These are phyloP conservation scores for Symbiotaphrina buchneri DNA, from an alignment of 495 filamentous ascomycete genomes.

Conservation along the genomic window DNA sequence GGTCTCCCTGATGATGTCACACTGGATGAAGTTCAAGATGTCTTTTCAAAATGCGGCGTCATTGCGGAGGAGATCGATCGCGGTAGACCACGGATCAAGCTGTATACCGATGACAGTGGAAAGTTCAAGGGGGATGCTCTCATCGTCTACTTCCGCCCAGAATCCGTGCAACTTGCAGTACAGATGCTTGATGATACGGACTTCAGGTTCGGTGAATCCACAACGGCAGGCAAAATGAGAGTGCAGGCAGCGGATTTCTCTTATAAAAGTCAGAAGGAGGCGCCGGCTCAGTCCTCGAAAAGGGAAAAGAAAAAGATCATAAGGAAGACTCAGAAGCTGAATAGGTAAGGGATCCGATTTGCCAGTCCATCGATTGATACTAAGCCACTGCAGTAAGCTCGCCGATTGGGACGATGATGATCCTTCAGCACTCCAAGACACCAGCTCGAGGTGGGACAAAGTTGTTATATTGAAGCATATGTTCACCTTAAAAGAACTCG, in stretches of 20 bases:
- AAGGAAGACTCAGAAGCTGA: conserved; percentile 66
- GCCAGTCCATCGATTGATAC: background rate
- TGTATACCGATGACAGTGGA: conserved; percentile 67
- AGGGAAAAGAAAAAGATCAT: conserved; percentile 73
- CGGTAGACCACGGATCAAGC: conserved; percentile 68
- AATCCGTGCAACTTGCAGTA: conserved; percentile 74
- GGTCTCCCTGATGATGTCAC: conserved; percentile 59
- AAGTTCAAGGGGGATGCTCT: conserved; percentile 85
- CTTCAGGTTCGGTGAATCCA: conserved; percentile 39
- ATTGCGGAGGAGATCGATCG: conserved; percentile 87
- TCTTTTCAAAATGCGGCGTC: conserved; percentile 78
- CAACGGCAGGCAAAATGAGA: conserved; percentile 39
- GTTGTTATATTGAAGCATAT: conserved; percentile 79
- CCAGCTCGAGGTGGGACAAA: conserved; percentile 44
- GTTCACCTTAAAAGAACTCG: conserved; percentile 75
- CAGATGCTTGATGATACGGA: conserved; percentile 80
- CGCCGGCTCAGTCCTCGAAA: conserved; percentile 18
- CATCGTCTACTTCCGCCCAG: conserved; percentile 81
- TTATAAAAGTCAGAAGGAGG: conserved; percentile 54
- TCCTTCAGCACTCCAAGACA: conserved; percentile 28
- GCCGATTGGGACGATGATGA: conserved; percentile 91
- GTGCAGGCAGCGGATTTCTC: conserved; percentile 71
- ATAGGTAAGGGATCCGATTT: conserved; percentile 22
- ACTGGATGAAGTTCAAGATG: conserved; percentile 53
- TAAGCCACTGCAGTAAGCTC: conserved; percentile 36